A percentile compares a stretch with the other conserved stretches of the same genome.
Evolutionary conservation across 768 basidiomycete species (phyloP).

Genomic region (Rhodotorula toruloides): DNA sequence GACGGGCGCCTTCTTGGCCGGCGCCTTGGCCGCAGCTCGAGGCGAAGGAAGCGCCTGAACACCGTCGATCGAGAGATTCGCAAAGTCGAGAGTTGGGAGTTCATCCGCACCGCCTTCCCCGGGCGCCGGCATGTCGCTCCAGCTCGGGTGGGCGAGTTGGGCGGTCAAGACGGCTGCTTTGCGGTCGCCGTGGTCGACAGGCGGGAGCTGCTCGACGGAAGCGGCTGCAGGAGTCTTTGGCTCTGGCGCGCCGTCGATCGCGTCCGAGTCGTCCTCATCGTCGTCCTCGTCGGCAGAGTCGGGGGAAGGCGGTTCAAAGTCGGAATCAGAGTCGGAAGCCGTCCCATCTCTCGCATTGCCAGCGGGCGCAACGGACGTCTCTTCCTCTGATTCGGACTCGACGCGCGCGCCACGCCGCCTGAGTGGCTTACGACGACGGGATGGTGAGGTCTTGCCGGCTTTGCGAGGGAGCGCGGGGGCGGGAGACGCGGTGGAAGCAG

Average conservation of each 20-base stretch:
- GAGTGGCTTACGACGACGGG: conserved; percentile 11
- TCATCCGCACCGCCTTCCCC: conserved; percentile 14
- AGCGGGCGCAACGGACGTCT: not conserved
- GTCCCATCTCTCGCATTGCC: not conserved
- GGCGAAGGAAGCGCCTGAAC: conserved; percentile 1
- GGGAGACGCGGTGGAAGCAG: not conserved
- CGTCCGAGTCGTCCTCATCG: conserved; percentile 14
- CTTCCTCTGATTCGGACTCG: conserved; percentile 8
- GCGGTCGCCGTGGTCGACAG: not conserved
- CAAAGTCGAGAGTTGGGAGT: conserved; percentile 33
- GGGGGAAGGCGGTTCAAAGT: conserved; percentile 2
- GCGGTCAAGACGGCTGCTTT: not conserved
- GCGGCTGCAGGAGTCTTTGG: not conserved
- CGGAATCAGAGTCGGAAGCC: conserved; percentile 12
- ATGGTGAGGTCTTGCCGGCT: not conserved
- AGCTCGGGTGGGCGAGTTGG: conserved; percentile 14
- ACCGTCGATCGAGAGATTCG: conserved; percentile 25
- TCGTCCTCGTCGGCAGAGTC: not conserved
- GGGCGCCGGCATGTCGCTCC: conserved; percentile 15
- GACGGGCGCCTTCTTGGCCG: not conserved
- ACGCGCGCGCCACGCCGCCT: conserved; percentile 18
- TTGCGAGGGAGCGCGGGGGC: not conserved
- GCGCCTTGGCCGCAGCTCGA: too few species aligned
- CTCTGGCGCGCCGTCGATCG: conserved; percentile 6
- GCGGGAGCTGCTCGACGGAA: not conserved